Conservation (phyloP, 2,329 filamentous ascomycete genomes). For the Bipolaris gigantea region DNA sequence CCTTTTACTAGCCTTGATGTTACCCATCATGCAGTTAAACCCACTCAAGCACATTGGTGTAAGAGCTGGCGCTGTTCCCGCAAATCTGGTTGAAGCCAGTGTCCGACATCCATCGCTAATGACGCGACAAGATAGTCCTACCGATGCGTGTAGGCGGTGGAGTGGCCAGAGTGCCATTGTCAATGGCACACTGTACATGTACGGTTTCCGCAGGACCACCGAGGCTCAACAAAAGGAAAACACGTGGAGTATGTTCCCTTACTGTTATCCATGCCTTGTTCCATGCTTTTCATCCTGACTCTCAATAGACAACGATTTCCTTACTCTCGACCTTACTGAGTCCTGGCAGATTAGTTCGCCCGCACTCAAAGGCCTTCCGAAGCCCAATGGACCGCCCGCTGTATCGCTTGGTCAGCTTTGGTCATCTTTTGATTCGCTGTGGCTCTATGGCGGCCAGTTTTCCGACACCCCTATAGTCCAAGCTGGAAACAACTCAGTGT, state of each 20-base stretch:
- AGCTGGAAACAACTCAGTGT: constrained; percentile 64
- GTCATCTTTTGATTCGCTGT: constrained; percentile 70
- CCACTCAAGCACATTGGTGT: constrained; percentile 32
- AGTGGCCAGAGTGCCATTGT: constrained; percentile 60
- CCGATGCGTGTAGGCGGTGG: constrained; percentile 44
- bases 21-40: constrained; percentile 38
- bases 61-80: constrained; percentile 30
- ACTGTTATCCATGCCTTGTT: neutral
- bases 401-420: constrained; percentile 76
- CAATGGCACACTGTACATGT: constrained; percentile 76
- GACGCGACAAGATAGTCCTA: constrained; percentile 36
- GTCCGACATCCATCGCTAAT: constrained; percentile 20
- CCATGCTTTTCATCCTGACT: constrained; percentile 6
- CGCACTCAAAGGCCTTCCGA: constrained; percentile 62
- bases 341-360: constrained; percentile 71
- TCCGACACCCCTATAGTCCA: constrained; percentile 62
- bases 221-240: constrained; percentile 60
- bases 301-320: constrained; percentile 61
- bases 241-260: constrained; percentile 66
- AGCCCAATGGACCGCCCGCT: constrained; percentile 69
- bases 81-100: constrained; percentile 20
- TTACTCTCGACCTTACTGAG: constrained; percentile 70
- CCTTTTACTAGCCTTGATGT: constrained; percentile 36
- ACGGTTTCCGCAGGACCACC: constrained; percentile 68
- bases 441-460: constrained; percentile 74